Conservation (phyloP, 805 yeast genomes). For the Saturnispora bothae region DNA sequence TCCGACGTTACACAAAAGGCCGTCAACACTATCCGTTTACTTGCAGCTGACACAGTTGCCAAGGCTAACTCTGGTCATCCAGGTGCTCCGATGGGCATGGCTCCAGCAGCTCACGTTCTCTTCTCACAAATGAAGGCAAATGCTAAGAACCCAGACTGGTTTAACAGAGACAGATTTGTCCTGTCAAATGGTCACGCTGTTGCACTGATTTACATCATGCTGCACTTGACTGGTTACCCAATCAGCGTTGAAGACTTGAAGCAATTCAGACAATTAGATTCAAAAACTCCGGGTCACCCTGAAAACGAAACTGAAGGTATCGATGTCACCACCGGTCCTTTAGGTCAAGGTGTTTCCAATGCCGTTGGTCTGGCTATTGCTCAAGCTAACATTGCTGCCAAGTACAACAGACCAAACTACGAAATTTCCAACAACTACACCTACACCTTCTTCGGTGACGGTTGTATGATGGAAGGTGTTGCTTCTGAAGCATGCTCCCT, state of each 20-base stretch:
- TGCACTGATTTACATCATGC: slow-evolving; percentile 74
- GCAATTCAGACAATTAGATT: slow-evolving; percentile 78
- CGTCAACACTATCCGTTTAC: slow-evolving; percentile 76
- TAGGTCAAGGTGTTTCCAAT: slow-evolving; percentile 95
- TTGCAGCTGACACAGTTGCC: slow-evolving; percentile 79
- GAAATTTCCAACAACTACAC: slow-evolving; percentile 65
- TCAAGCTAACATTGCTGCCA: slow-evolving; percentile 83
- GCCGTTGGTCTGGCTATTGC: slow-evolving; percentile 97
- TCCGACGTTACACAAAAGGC: slow-evolving; percentile 61
- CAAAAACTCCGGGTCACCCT: slow-evolving; percentile 97
- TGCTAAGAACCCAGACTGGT: slow-evolving; percentile 87
- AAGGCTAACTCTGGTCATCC: slow-evolving; percentile 97
- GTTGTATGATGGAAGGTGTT: slow-evolving; percentile 97
- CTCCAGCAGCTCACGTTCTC: slow-evolving; percentile 87
- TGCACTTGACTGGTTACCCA: slow-evolving; percentile 80
- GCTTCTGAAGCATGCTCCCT: slow-evolving; percentile 87
- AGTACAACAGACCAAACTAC: slow-evolving; percentile 81
- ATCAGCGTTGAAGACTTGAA: slow-evolving; percentile 76
- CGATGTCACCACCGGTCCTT: slow-evolving; percentile 97
- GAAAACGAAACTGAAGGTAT: slow-evolving; percentile 87
- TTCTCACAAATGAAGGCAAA: slow-evolving; percentile 75
- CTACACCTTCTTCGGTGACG: slow-evolving; percentile 85
- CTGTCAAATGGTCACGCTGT: slow-evolving; percentile 96
- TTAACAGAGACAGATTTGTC: slow-evolving; percentile 91
- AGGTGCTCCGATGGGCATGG: slow-evolving; percentile 98